Base-by-base conservation (phyloP, 768 basidiomycete genomes). In the Tylopilus balloui region DNA sequence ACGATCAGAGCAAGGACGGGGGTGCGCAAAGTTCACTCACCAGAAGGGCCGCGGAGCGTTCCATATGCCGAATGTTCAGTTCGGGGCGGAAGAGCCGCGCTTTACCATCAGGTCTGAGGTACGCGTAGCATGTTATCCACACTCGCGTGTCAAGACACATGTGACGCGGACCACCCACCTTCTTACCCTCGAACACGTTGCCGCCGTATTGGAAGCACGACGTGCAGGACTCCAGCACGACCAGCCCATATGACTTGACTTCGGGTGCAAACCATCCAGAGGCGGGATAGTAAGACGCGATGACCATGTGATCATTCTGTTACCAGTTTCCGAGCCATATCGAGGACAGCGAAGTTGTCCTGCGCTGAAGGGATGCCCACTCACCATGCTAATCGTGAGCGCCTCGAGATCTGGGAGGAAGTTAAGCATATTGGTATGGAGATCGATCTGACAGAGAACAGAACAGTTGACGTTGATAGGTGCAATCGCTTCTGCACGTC, bases 11-110 rank as follows among this genome's bases (percentile, higher is more conserved):
- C 6, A 42, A 29, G 25, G 15, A 40, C 17, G 23, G 3, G 38
- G 17, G 36, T 12, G 6, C 15, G 6, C 24, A 10, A n/a, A 12
- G 4, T 14, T 4, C 0, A 67, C 80, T 55, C 57, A 83, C 82
- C 1, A 88, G 89, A 14, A 91, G 71, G 0, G 87, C 79, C 0
- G 79, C 79, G 19, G 86, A 88, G 28, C 76, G 72, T 38, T 76
- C 72, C 67, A 97, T 76, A 23, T 93, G 84, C 23, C 77, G 78
- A 89, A 94, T 92, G 66, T 95, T 95, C 65, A 78, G 69, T 25
- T 88, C 75, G 0, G 92, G 92, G 27, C 92, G 74, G 74, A 96
- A 96, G 31, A 95, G 68, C 7, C 86, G 75, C 1, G 83, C 76
- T 43, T 79, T 77, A 1, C 90, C 91, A 50, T 88, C 75, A n/a